Evolutionary conservation across 805 yeast species (phyloP).

Genomic region (Metschnikowia picachoensis): DNA sequence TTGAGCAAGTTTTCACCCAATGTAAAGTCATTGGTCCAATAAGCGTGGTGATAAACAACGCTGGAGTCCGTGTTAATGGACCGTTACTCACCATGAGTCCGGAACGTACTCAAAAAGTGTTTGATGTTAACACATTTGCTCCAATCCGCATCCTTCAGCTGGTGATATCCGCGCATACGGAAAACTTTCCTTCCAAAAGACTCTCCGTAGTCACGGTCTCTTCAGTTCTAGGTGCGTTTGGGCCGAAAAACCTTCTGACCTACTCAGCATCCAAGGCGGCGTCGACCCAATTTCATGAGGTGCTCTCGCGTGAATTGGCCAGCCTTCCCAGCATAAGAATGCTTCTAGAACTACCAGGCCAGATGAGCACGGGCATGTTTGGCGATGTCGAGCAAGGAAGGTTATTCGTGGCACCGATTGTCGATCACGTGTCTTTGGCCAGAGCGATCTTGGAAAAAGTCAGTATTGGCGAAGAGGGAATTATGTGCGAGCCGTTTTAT

Average conservation of each 20-base stretch:
- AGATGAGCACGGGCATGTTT: constrained; percentile 47
- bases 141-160: constrained; percentile 24
- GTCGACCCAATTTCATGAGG: constrained; percentile 41
- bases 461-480: constrained; percentile 39
- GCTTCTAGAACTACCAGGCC: constrained; percentile 48
- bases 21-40: constrained; percentile 13
- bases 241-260: constrained; percentile 44
- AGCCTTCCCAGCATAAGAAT: constrained; percentile 24
- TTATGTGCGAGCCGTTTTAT: constrained; percentile 44
- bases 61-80: constrained; percentile 42
- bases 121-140: constrained; percentile 32
- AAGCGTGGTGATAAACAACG: constrained; percentile 44
- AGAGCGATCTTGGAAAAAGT: constrained; percentile 28
- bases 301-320: constrained; percentile 37
- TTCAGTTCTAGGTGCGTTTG: constrained; percentile 46
- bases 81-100: constrained; percentile 24
- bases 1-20: constrained; percentile 12
- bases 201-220: constrained; percentile 42
- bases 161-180: constrained; percentile 22
- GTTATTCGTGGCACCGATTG: constrained; percentile 46
- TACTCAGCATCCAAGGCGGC: constrained; percentile 52
- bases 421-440: constrained; percentile 38
- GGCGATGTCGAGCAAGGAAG: constrained; percentile 40
- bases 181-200: constrained; percentile 3
- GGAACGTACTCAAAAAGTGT: constrained; percentile 22